Percentiles rank a stretch among this genome's conserved stretches.
Evolutionary conservation across 2,329 filamentous ascomycete species (phyloP).

Genomic region (Diaporthe sp.): DNA sequence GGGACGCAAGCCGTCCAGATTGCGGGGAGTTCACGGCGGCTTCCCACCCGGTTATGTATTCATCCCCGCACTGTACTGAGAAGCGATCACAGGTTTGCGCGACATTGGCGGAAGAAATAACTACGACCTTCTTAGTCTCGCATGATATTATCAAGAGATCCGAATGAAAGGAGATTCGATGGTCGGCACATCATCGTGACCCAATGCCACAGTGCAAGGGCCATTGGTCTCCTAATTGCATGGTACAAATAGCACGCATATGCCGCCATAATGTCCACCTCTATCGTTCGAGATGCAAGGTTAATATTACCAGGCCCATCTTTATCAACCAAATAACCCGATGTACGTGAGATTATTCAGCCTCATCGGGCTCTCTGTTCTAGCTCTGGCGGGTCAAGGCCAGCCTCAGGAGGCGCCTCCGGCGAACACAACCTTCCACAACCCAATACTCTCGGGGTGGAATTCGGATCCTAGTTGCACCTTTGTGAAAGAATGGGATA

Average conservation of each 20-base stretch:
- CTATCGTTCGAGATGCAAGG: neutral
- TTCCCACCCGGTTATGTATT: neutral
- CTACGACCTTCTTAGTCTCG: constrained; percentile 14
- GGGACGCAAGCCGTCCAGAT: constrained; percentile 18
- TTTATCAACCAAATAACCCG: neutral
- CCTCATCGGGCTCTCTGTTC: neutral
- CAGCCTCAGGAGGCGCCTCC: neutral
- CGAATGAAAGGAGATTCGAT: neutral
- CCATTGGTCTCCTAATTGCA: neutral
- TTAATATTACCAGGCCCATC: neutral
- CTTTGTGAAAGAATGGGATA: constrained; percentile 53
- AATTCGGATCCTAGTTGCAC: constrained; percentile 61
- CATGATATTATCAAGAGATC: neutral
- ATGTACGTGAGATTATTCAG: neutral
- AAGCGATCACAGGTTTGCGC: constrained; percentile 3
- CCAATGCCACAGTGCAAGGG: neutral
- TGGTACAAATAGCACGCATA: neutral
- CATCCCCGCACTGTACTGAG: neutral
- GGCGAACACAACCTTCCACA: constrained; percentile 51
- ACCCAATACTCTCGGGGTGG: constrained; percentile 62
- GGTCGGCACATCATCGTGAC: neutral
- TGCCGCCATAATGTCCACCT: neutral
- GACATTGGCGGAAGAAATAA: constrained; percentile 27
- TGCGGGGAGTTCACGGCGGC: constrained; percentile 12
- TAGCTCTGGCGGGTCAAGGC: constrained; percentile 5